These are phyloP conservation scores for Xanthoconium separans DNA, from an alignment of 1,284 basidiomycete genomes.

Conservation along the genomic window DNA sequence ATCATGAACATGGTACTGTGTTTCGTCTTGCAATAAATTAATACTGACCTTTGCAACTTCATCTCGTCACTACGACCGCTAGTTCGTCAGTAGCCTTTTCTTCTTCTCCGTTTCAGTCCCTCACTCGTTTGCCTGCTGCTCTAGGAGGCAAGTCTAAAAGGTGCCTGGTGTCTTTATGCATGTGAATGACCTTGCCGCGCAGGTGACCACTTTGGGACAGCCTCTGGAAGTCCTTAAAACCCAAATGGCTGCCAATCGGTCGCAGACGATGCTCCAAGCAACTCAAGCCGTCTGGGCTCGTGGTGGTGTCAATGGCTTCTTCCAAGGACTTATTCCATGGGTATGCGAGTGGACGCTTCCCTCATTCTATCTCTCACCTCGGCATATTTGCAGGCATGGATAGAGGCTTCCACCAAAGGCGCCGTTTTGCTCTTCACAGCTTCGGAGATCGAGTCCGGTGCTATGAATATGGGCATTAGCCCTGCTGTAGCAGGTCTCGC, in stretches of 20 bases:
- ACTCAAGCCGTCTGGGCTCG: conserved; percentile 87
- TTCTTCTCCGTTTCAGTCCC: conserved; percentile 11
- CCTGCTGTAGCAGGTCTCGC: conserved; percentile 86
- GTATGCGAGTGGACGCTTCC: conserved; percentile 42
- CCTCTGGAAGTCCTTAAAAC: conserved; percentile 99
- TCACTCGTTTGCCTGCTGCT: conserved; percentile 16
- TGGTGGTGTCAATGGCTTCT: conserved; percentile 90
- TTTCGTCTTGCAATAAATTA: conserved; percentile 1
- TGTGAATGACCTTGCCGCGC: conserved; percentile 7
- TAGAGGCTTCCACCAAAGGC: conserved; percentile 98
- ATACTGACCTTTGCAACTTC: conserved; percentile 7
- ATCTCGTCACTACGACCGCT: background rate
- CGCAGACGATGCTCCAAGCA: conserved; percentile 88
- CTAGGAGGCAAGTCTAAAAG: conserved; percentile 45
- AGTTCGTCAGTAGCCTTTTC: conserved; percentile 30
- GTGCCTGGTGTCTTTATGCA: background rate
- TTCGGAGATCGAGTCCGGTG: conserved; percentile 86
- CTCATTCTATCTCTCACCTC: conserved; percentile 1
- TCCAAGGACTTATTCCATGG: conserved; percentile 99
- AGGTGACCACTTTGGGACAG: conserved; percentile 97
- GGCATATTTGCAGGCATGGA: conserved; percentile 79
- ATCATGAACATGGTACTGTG: conserved; percentile 91
- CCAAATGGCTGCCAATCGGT: conserved; percentile 95
- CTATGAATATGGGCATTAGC: conserved; percentile 66
- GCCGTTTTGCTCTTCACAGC: conserved; percentile 96